A percentile compares a stretch with the other conserved stretches of the same genome.
Evolutionary conservation across 805 yeast genomes (phyloP).

Genomic region (Suhomyces vadensis): DNA sequence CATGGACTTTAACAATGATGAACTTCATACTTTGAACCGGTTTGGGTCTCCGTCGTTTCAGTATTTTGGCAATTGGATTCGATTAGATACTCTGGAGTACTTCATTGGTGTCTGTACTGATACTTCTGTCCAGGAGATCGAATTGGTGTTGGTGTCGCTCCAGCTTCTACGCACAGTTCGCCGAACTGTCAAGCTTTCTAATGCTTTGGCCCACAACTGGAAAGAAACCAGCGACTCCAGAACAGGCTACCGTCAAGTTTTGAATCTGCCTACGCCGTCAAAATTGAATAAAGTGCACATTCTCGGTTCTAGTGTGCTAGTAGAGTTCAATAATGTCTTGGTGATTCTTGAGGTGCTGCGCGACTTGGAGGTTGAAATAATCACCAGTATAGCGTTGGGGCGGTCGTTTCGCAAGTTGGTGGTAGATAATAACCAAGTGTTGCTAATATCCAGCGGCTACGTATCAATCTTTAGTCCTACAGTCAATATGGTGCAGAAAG

Average conservation of each 20-base stretch:
- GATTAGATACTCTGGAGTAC: not conserved
- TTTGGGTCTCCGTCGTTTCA: not conserved
- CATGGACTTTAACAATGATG: not conserved
- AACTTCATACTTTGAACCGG: not conserved
- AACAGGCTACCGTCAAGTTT: not conserved
- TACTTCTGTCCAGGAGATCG: not conserved
- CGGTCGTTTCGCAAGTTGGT: not conserved
- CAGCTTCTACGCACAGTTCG: not conserved
- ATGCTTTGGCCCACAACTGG: not conserved
- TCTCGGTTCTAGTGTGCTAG: not conserved
- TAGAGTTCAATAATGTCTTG: not conserved
- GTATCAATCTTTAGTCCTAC: not conserved
- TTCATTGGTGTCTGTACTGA: not conserved
- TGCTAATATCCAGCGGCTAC: not conserved
- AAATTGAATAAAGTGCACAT: not conserved
- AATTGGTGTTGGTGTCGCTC: not conserved
- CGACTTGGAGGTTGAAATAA: not conserved
- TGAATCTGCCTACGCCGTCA: not conserved
- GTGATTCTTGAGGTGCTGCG: not conserved
- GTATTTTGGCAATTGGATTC: slow-evolving; percentile 10
- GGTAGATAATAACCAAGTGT: not conserved
- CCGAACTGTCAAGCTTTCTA: not conserved
- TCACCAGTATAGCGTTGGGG: not conserved
- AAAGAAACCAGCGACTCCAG: not conserved
- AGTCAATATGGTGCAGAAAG: not conserved